Conservation (phyloP, 257 asterid genomes). For the Plantago ovata region DNA sequence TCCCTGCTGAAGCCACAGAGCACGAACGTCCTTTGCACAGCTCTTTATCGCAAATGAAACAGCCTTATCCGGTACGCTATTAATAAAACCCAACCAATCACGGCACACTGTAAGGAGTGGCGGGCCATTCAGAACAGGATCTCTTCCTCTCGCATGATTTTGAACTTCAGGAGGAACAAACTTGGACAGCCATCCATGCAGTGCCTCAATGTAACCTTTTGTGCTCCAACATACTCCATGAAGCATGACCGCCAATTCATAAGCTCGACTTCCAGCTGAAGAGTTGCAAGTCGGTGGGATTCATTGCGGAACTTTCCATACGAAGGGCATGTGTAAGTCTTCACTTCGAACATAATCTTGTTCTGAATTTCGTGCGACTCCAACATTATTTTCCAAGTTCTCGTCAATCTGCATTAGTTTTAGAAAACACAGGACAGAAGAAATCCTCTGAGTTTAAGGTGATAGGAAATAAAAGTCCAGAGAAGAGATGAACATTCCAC, state of each 20-base stretch:
- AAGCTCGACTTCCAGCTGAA: slow-evolving; percentile 81
- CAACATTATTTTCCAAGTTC: slow-evolving; percentile 69
- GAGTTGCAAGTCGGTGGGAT: slow-evolving; percentile 75
- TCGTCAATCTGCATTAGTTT: slow-evolving; percentile 59
- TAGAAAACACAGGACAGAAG: not conserved
- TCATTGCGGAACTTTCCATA: slow-evolving; percentile 83
- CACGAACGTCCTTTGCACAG: slow-evolving; percentile 73
- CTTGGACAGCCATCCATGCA: slow-evolving; percentile 79
- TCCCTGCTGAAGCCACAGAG: slow-evolving; percentile 85
- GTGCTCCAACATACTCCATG: slow-evolving; percentile 53
- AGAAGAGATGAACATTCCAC: not conserved
- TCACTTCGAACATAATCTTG: slow-evolving; percentile 74
- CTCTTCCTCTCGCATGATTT: slow-evolving; percentile 32
- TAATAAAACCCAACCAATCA: slow-evolving; percentile 58
- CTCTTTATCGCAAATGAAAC: slow-evolving; percentile 57
- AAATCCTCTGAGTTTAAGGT: not conserved
- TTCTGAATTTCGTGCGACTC: slow-evolving; percentile 89
- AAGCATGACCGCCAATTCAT: slow-evolving; percentile 76
- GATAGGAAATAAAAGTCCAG: not conserved
- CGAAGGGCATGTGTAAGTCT: slow-evolving; percentile 62
- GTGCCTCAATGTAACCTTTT: slow-evolving; percentile 55
- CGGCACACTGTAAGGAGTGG: slow-evolving; percentile 59
- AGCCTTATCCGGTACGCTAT: slow-evolving; percentile 59
- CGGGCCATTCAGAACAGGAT: slow-evolving; percentile 50
- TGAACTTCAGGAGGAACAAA: slow-evolving; percentile 55